These are phyloP conservation scores for Yamadazyma taylorii DNA, from an alignment of 1,139 yeast genomes.

Conservation along the genomic window DNA sequence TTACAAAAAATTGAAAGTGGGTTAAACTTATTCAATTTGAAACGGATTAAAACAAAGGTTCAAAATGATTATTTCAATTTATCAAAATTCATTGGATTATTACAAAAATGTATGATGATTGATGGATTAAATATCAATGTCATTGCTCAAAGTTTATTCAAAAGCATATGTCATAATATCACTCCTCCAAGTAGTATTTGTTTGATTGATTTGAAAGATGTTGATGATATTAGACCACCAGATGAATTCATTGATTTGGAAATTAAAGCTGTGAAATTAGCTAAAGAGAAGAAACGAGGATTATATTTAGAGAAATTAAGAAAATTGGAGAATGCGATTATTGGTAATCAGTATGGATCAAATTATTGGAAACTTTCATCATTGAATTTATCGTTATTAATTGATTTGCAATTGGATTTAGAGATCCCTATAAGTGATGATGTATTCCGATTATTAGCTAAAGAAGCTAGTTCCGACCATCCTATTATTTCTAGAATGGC, in stretches of 20 bases:
- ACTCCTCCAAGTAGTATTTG: constrained; percentile 64
- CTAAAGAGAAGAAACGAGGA: constrained; percentile 58
- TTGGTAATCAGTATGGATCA: constrained; percentile 34
- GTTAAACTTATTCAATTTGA: constrained; percentile 53
- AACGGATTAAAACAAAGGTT: constrained; percentile 54
- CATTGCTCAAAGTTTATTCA: constrained; percentile 51
- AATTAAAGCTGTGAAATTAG: constrained; percentile 53
- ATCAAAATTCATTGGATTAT: constrained; percentile 43
- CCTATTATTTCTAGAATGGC: constrained; percentile 70
- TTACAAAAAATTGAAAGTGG: constrained; percentile 72
- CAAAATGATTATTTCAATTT: constrained; percentile 59
- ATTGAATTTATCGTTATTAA: constrained; percentile 54
- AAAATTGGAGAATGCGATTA: constrained; percentile 44
- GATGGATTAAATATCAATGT: constrained; percentile 58
- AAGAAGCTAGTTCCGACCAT: constrained; percentile 64
- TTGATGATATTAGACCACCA: constrained; percentile 68
- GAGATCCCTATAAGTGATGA: constrained; percentile 49
- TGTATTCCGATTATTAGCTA: constrained; percentile 48
- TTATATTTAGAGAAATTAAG: constrained; percentile 40
- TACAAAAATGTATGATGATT: constrained; percentile 57
- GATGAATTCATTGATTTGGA: constrained; percentile 57
- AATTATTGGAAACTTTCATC: constrained; percentile 73
- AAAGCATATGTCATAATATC: constrained; percentile 45
- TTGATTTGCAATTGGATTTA: constrained; percentile 54
- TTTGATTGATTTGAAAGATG: constrained; percentile 44